A percentile compares a stretch with the other conserved stretches of the same genome.
These are phyloP conservation scores for Ammopiptanthus mongolicus DNA, from an alignment of 306 rosid genomes.

Conservation along the genomic window DNA sequence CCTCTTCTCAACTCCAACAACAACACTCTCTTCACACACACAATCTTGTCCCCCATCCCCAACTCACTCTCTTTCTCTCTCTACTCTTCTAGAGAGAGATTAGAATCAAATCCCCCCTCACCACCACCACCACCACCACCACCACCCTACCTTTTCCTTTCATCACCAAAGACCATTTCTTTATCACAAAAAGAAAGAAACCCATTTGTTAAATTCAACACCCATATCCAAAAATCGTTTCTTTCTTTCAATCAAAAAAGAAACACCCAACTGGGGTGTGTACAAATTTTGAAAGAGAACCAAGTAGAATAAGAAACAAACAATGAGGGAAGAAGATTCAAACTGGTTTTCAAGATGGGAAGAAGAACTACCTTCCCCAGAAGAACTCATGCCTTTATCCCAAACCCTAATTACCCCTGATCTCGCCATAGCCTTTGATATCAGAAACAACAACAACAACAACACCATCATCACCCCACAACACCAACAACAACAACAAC, in stretches of 20 bases:
- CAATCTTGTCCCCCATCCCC: not conserved
- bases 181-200: not conserved
- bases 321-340: slow-evolving; percentile 88
- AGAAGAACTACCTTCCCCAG: slow-evolving; percentile 75
- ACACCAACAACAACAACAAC: slow-evolving; percentile 25
- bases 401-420: slow-evolving; percentile 97
- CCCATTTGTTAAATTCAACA: not conserved
- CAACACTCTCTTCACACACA: not conserved
- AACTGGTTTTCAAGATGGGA: slow-evolving; percentile 92
- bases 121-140: not conserved
- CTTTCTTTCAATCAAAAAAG: not conserved
- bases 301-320: not conserved
- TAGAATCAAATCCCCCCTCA: slow-evolving; percentile 16
- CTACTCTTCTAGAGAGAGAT: slow-evolving; percentile 1
- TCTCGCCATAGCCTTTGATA: slow-evolving; percentile 91
- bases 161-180: not conserved
- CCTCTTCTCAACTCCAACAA: not conserved
- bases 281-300: slow-evolving; percentile 5
- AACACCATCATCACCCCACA: slow-evolving; percentile 22
- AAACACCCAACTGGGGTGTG: slow-evolving; percentile 18
- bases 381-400: slow-evolving; percentile 81
- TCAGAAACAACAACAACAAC: slow-evolving; percentile 46
- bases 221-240: not conserved
- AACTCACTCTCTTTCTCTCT: not conserved
- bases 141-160: not conserved